Conservation (phyloP, 176 grass and related monocot species). For the Rhynchospora tenuis region DNA sequence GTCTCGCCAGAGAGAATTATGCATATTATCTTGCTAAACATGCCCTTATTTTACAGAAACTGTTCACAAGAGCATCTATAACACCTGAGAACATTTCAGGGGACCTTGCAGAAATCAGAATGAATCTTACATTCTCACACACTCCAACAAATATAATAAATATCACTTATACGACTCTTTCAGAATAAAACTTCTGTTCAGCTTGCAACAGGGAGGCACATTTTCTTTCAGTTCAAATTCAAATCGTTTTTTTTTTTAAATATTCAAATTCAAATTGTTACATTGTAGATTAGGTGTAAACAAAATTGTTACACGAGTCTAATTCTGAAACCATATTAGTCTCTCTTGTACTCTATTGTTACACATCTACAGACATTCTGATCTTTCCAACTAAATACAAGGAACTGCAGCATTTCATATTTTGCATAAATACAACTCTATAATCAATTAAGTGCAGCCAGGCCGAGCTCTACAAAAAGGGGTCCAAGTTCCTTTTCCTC, state of each 20-base stretch:
- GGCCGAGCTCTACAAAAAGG: conserved; percentile 51
- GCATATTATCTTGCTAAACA: neutral
- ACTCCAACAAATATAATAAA: neutral
- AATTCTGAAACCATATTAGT: no score
- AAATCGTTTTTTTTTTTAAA: no score
- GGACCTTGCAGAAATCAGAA: neutral
- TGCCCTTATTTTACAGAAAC: neutral
- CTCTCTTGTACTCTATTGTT: neutral
- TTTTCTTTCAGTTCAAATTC: neutral
- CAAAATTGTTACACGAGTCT: neutral
- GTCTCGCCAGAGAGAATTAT: neutral
- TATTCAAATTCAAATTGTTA: neutral
- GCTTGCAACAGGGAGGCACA: neutral
- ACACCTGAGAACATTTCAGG: neutral
- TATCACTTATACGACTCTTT: neutral
- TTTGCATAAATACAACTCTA: conserved; percentile 25
- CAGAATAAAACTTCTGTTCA: neutral
- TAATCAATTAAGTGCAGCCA: conserved; percentile 10
- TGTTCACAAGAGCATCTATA: neutral
- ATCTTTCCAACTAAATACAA: neutral
- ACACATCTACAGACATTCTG: neutral
- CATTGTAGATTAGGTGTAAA: neutral
- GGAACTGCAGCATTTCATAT: neutral
- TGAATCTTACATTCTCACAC: neutral
- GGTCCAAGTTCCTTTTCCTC: conserved; percentile 44